These are phyloP conservation scores for Trichoderma reesei DNA, from an alignment of 495 filamentous ascomycete genomes.

Conservation along the genomic window DNA sequence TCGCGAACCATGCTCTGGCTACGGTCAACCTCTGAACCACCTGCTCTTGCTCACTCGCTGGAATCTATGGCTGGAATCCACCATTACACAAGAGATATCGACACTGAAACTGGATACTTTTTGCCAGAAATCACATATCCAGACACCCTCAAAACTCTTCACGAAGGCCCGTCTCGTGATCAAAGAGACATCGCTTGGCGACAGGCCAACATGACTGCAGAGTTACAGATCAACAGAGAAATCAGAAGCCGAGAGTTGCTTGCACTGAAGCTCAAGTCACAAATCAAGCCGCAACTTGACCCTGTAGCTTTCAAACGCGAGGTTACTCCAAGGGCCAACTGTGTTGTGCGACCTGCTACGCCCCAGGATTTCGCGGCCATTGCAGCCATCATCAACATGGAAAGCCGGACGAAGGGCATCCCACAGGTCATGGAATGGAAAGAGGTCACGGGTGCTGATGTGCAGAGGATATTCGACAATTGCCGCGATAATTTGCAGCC, in stretches of 20 bases:
- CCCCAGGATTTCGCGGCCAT: background rate
- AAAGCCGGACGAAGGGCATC: background rate
- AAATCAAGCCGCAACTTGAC: background rate
- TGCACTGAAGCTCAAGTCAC: background rate
- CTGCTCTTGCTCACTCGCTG: background rate
- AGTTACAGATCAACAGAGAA: constrained; percentile 2
- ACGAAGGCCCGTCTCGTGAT: background rate
- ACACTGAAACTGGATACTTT: constrained; percentile 23
- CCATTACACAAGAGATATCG: constrained; percentile 24
- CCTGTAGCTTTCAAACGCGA: background rate
- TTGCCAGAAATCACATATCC: constrained; percentile 19
- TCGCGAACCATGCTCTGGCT: background rate
- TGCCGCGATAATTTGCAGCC: constrained; percentile 21
- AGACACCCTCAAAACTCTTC: constrained; percentile 13
- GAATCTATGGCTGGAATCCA: background rate
- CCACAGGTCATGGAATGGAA: constrained; percentile 4
- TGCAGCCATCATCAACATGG: constrained; percentile 8
- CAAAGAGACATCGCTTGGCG: constrained; percentile 1
- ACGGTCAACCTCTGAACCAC: background rate
- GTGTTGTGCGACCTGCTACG: background rate
- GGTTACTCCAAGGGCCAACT: background rate
- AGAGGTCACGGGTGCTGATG: constrained; percentile 9
- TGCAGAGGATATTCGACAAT: constrained; percentile 19
- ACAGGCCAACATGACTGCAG: background rate
- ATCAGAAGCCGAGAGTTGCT: constrained; percentile 14